Evolutionary conservation across 2,329 filamentous ascomycete genomes (phyloP), one percentile per base, ranked within the genome.

Genomic region (Dothideomycetes sp.): DNA sequence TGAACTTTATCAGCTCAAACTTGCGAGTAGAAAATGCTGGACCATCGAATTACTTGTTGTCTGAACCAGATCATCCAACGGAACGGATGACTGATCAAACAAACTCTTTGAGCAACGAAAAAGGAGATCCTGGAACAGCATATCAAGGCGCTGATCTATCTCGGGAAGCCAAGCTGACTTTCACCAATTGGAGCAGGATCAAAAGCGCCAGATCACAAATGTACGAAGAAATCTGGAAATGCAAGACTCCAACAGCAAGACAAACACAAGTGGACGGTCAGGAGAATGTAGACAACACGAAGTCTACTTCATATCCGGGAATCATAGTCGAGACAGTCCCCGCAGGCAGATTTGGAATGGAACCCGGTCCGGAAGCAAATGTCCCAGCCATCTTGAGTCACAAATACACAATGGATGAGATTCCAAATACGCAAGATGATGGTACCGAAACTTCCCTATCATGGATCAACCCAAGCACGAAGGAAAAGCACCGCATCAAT

Each of bases 381-480:
- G 22, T 24, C n/a, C n/a, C n/a, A n/a, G n/a, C n/a, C n/a, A n/a
- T n/a, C 22, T 24, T 24, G 22, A 24, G 12, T 24, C 22, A 15
- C 4, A 9, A 11, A 20, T 12, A 7, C 8, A 17, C 6, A 1
- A 5, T 4, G 10, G 23, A 20, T 2, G 11, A 10, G 3, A n/a
- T n/a, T n/a, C n/a, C 16, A 5, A 16, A 9, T 36, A 9, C 6
- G 12, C 11, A 12, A 5, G 13, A 20, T 5, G 13, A 27, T 18
- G n/a, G 16, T 6, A 25, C 17, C 4, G 25, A 42, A 9, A 12
- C 11, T 4, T 19, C 12, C 1, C 54, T 76, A 0, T 45, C 60
- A 12, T 86, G 82, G 82, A 65, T 63, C 1, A 74, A 86, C 49
- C 78, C 80, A 0, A 51, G 60, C 7, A 82, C 75, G 1, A 71